Conservation (phyloP, 2,329 filamentous ascomycete species). For the Pseudogymnoascus sp. region DNA sequence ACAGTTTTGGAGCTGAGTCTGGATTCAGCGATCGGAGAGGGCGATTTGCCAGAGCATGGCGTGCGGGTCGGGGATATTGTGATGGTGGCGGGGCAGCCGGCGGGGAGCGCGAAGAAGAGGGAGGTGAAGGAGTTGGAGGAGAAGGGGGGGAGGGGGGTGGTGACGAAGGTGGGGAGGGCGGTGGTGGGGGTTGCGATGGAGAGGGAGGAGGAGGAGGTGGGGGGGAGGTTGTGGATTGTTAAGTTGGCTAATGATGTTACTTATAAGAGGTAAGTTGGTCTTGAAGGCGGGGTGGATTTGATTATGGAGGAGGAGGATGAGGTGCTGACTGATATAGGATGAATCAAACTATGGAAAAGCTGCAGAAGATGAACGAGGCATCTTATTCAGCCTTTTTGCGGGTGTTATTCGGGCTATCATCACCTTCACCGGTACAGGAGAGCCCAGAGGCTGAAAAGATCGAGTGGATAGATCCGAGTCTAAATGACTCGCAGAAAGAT, state of each 20-base stretch:
- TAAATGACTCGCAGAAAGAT: constrained; percentile 60
- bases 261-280: constrained; percentile 40
- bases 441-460: constrained; percentile 40
- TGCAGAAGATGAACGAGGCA: constrained; percentile 48
- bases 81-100: constrained; percentile 63
- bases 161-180: constrained; percentile 52
- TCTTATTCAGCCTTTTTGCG: constrained; percentile 53
- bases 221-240: constrained; percentile 49
- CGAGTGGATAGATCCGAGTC: constrained; percentile 51
- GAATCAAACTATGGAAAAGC: constrained; percentile 51
- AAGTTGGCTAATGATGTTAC: constrained; percentile 63
- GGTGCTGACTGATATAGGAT: constrained; percentile 36
- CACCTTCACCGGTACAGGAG: constrained; percentile 39
- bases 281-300: constrained; percentile 14
- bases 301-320: not conserved
- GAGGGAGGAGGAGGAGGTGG: constrained; percentile 46
- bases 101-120: constrained; percentile 52
- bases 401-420: constrained; percentile 52
- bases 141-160: constrained; percentile 60
- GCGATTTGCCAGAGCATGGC: constrained; percentile 64
- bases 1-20: constrained; percentile 72
- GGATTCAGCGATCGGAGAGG: constrained; percentile 53
- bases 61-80: constrained; percentile 72
- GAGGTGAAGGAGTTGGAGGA: constrained; percentile 63
- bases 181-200: constrained; percentile 61